A percentile compares a stretch with the other conserved stretches of the same genome.
Evolutionary conservation across 805 yeast species (phyloP).

Genomic region (Kodamaea lidongshanica): DNA sequence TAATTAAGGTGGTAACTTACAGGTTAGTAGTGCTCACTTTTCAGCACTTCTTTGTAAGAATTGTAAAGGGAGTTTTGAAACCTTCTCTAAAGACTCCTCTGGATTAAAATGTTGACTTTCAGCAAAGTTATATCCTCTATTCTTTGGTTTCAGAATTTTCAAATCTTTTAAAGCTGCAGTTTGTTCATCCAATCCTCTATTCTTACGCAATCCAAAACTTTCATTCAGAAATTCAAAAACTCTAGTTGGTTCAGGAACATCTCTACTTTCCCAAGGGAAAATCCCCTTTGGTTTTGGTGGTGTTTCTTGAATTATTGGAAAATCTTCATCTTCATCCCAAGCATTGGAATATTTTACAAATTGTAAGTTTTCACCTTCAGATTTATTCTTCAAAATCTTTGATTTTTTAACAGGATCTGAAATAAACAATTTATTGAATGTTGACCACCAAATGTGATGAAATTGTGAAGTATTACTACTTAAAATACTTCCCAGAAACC

Average conservation of each 20-base stretch:
- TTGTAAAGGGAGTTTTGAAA: slow-evolving; percentile 21
- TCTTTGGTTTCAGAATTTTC: slow-evolving; percentile 5
- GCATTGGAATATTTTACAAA: slow-evolving; percentile 16
- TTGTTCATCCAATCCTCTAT: slow-evolving; percentile 5
- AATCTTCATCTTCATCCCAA: slow-evolving; percentile 16
- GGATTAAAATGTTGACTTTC: slow-evolving; percentile 17
- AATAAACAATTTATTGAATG: slow-evolving; percentile 18
- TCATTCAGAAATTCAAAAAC: slow-evolving; percentile 13
- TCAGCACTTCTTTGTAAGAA: slow-evolving; percentile 16
- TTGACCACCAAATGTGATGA: slow-evolving; percentile 27
- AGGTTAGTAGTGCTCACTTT: slow-evolving; percentile 9
- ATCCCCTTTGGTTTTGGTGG: slow-evolving; percentile 8
- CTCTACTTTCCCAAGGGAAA: slow-evolving; percentile 29
- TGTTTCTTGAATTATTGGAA: neutral
- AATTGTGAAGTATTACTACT: slow-evolving; percentile 15
- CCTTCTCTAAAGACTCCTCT: slow-evolving; percentile 21
- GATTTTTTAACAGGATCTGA: slow-evolving; percentile 12
- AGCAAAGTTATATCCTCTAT: slow-evolving; percentile 6
- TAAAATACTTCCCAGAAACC: slow-evolving; percentile 18
- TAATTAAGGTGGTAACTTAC: too few relatives aligned
- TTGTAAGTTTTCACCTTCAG: slow-evolving; percentile 19
- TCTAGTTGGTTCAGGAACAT: slow-evolving; percentile 19
- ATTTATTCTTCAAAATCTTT: slow-evolving; percentile 9
- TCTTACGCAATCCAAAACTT: neutral
- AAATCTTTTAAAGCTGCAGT: slow-evolving; percentile 6